Conservation (phyloP, 106 monocot species). For the Xerophyta viscosa region DNA sequence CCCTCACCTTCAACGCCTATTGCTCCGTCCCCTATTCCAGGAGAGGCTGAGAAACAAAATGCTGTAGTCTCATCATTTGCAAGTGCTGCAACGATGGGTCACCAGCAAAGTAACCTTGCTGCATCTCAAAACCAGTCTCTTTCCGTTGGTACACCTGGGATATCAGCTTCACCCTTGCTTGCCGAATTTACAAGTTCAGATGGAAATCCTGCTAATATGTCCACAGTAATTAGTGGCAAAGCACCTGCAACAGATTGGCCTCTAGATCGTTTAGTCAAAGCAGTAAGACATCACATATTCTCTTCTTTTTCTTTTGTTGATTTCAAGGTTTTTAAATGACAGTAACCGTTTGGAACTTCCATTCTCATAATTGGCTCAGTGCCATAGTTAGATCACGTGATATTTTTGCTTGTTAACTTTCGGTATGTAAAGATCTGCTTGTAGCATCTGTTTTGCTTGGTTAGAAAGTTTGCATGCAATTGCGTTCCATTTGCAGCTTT, state of each 20-base stretch:
- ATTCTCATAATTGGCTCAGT: no score
- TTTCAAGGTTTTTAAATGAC: background rate
- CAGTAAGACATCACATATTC: slow-evolving; percentile 41
- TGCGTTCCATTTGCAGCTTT: no score
- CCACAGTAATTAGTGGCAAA: slow-evolving; percentile 20
- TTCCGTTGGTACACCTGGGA: slow-evolving; percentile 69
- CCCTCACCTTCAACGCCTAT: slow-evolving; percentile 84
- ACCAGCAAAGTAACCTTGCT: slow-evolving; percentile 23
- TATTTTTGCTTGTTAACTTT: no score
- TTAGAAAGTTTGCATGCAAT: no score
- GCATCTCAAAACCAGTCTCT: slow-evolving; percentile 42
- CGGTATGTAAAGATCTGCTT: no score
- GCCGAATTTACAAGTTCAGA: slow-evolving; percentile 60
- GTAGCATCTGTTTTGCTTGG: no score
- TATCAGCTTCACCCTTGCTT: slow-evolving; percentile 87
- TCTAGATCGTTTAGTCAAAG: slow-evolving; percentile 67
- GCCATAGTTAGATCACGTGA: no score
- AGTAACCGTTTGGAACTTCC: no score
- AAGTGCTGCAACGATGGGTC: slow-evolving; percentile 24
- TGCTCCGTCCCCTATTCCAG: slow-evolving; percentile 63
- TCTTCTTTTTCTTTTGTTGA: background rate
- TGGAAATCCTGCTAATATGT: slow-evolving; percentile 36
- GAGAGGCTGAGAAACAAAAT: slow-evolving; percentile 57
- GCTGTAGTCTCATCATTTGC: slow-evolving; percentile 29
- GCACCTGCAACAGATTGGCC: slow-evolving; percentile 46